Conservation (phyloP, 2,329 filamentous ascomycete genomes). For the Phialophora macrospora region DNA sequence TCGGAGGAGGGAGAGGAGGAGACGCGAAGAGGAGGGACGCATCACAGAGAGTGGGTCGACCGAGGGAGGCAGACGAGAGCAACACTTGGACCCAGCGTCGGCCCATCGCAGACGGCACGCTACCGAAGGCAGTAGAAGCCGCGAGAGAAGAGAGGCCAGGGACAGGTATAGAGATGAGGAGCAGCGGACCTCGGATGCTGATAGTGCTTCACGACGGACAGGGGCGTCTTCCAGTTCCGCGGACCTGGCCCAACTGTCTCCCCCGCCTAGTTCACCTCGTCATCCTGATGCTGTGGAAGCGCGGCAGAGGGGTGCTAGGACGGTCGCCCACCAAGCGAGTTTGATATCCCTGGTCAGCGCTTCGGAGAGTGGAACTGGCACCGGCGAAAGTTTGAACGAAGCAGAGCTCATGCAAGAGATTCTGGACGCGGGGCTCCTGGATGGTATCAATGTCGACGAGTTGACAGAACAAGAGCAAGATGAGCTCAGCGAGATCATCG, state of each 20-base stretch:
- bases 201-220: constrained; percentile 38
- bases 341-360: constrained; percentile 81
- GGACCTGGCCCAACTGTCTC: constrained; percentile 26
- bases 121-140: constrained; percentile 44
- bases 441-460: constrained; percentile 86
- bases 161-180: constrained; percentile 39
- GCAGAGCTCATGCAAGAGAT: constrained; percentile 89
- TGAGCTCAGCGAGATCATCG: constrained; percentile 86
- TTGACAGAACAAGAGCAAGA: constrained; percentile 84
- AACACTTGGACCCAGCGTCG: constrained; percentile 36
- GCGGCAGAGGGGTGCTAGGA: constrained; percentile 53
- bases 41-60: constrained; percentile 63
- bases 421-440: constrained; percentile 80
- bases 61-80: constrained; percentile 55
- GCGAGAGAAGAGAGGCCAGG: constrained; percentile 49
- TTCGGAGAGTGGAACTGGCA: constrained; percentile 58
- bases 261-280: constrained; percentile 33
- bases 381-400: constrained; percentile 74
- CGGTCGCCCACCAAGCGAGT: constrained; percentile 87
- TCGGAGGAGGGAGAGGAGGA: constrained; percentile 56
- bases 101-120: constrained; percentile 28
- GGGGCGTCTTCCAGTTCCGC: constrained; percentile 28
- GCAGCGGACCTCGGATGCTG: constrained; percentile 19
- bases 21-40: constrained; percentile 56
- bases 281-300: constrained; percentile 42